Conservation (phyloP, 2,329 filamentous ascomycete species). For the Trichoderma atroviride region DNA sequence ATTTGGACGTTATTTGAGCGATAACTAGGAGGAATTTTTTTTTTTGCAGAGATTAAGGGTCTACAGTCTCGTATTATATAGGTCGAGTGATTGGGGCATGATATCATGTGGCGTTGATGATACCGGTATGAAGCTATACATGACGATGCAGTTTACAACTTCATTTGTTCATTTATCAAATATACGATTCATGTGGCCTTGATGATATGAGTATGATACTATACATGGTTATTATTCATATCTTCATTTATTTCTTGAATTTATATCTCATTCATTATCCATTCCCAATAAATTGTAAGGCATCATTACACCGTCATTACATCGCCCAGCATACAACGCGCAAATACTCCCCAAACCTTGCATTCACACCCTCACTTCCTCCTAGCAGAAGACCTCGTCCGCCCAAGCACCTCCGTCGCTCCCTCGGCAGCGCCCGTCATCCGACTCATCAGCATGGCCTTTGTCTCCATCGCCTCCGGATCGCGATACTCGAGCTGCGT, state of each 20-base stretch:
- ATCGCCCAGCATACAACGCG: background rate
- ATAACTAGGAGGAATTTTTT: too few relatives aligned
- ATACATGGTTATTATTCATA: background rate
- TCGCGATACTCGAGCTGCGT: conserved; percentile 60
- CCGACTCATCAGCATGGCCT: conserved; percentile 49
- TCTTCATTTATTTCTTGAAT: background rate
- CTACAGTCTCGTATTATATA: too few relatives aligned
- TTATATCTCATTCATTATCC: background rate
- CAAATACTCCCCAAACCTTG: background rate
- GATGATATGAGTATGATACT: too few relatives aligned
- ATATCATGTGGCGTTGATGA: too few relatives aligned
- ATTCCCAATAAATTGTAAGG: background rate
- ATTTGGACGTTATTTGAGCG: too few relatives aligned
- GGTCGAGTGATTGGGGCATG: too few relatives aligned
- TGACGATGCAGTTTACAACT: too few relatives aligned
- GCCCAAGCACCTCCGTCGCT: background rate
- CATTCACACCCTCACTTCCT: background rate
- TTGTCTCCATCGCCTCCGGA: conserved; percentile 50
- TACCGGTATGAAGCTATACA: too few relatives aligned
- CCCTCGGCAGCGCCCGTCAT: conserved; percentile 39
- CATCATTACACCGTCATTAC: background rate
- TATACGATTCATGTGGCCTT: too few relatives aligned
- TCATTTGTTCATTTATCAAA: too few relatives aligned
- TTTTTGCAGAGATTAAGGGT: too few relatives aligned
- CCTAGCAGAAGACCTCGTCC: conserved; percentile 12